A percentile compares a stretch with the other conserved stretches of the same genome.
Conservation (phyloP, 1,139 yeast genomes). For the Hyphopichia pseudoburtonii region DNA sequence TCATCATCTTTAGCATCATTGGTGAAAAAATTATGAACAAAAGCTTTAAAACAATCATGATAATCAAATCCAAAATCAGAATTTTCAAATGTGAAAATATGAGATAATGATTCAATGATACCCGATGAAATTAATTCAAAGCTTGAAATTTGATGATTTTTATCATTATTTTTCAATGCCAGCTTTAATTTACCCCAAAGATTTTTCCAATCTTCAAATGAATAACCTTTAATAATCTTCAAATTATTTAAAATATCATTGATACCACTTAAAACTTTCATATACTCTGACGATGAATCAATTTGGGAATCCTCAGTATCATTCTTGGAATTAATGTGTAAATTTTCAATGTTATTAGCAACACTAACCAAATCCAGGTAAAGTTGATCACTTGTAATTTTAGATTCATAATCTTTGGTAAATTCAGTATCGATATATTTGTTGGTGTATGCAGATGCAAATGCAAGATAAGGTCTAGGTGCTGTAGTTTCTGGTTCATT, state of each 20-base stretch:
- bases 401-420: slow-evolving; percentile 28
- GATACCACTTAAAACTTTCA: slow-evolving; percentile 18
- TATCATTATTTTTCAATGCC: slow-evolving; percentile 21
- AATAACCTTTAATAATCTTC: slow-evolving; percentile 11
- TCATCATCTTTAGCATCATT: slow-evolving; percentile 22
- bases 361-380: slow-evolving; percentile 18
- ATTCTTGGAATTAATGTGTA: slow-evolving; percentile 17
- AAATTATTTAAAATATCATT: slow-evolving; percentile 13
- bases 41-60: slow-evolving; percentile 40
- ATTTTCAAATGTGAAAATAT: slow-evolving; percentile 32
- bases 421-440: slow-evolving; percentile 35
- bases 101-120: slow-evolving; percentile 48
- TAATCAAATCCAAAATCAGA: slow-evolving; percentile 22
- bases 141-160: slow-evolving; percentile 50
- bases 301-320: slow-evolving; percentile 9
- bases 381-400: slow-evolving; percentile 19
- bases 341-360: slow-evolving; percentile 19
- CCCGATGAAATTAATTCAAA: slow-evolving; percentile 78
- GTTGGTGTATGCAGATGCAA: slow-evolving; percentile 18
- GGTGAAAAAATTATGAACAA: slow-evolving; percentile 46
- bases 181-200: slow-evolving; percentile 49
- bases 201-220: slow-evolving; percentile 40
- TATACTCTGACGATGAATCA: slow-evolving; percentile 15
- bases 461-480: background rate
- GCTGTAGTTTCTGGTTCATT: slow-evolving; percentile 7